Percentiles rank a stretch among this genome's conserved stretches.
Conservation (phyloP, 202 grass and related monocot species). For the Sporobolus alterniflorus region DNA sequence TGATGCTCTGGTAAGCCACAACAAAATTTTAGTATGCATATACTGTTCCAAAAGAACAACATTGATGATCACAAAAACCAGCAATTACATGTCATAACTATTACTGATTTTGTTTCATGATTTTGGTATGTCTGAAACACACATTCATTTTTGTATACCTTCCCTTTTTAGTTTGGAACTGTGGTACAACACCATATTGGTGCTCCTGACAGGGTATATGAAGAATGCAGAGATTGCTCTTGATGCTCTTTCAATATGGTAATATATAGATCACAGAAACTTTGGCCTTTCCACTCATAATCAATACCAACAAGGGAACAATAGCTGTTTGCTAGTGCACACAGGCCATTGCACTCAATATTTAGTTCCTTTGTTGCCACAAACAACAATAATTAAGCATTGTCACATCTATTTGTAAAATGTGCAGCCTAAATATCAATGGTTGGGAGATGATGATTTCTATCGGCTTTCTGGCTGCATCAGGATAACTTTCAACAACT, state of each 20-base stretch:
- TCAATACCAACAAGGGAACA: background rate
- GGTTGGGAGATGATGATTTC: conserved; percentile 98
- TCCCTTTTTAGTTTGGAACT: conserved; percentile 66
- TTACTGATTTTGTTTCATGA: background rate
- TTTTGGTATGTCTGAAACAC: background rate
- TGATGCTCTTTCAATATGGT: conserved; percentile 96
- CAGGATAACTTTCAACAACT: conserved; percentile 48
- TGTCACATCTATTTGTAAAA: background rate
- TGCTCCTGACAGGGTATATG: conserved; percentile 87
- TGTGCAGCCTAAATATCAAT: conserved; percentile 83
- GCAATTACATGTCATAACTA: background rate
- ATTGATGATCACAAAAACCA: background rate
- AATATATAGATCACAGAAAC: background rate
- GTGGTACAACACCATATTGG: conserved; percentile 88
- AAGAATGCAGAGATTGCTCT: conserved; percentile 85
- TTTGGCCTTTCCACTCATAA: background rate
- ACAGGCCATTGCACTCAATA: background rate
- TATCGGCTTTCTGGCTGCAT: conserved; percentile 65
- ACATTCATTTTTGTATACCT: background rate
- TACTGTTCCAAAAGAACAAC: background rate
- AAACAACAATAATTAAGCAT: background rate
- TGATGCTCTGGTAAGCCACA: conserved; percentile 77
- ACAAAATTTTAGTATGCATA: background rate
- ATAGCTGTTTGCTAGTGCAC: background rate
- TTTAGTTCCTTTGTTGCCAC: background rate